Base-by-base conservation (phyloP, 1,284 basidiomycete genomes). In the Mycena sp. region DNA sequence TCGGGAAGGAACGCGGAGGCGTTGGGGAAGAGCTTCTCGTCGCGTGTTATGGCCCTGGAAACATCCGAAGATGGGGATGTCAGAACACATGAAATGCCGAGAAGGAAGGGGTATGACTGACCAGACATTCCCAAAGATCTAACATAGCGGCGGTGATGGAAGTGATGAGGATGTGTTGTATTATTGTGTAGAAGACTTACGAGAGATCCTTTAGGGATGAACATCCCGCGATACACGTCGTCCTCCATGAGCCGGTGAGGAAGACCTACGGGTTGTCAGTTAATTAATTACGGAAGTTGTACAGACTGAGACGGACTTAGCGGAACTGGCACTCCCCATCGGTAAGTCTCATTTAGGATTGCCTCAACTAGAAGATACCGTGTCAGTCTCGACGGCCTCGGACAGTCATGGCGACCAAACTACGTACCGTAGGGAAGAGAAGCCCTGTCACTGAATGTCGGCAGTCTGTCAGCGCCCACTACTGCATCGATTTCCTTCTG, bases 401-500 rank as follows among this genome's bases (percentile, higher is more conserved):
- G n/a, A 19, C 11, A 44, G 1, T 46, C 25, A 1, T 23, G n/a
- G 35, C 9, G 53, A n/a, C 45, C 28, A 57, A 32, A 19, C 83
- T 46, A 69, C 79, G 38, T 58, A 80, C 80, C 63, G 65, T 81
- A 87, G 3, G 86, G 85, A 41, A 89, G 68, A 0, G 71, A 75
- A 2, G 73, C 65, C 5, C 86, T 74, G 69, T 89, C 88, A 10
- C 72, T 78, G 54, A 87, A 82, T 2, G 71, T 77, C 1, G 87
- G 88, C 10, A 89, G 74, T 10, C 85, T 77, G 40, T 81, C 80
- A 2, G 68, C 63, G 10, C 84, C 84, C 12, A 86, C 74, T 3
- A 87, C 80, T 0, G 65, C 58, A 63, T 89, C 87, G n/a, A 90
- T 80, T 63, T 89, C 88, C 19, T 78, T 74, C 69, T 88, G 87